Evolutionary conservation across 768 basidiomycete genomes (phyloP), one percentile per base, ranked within the genome.

Genomic region (Cystofilobasidium capitatum): DNA sequence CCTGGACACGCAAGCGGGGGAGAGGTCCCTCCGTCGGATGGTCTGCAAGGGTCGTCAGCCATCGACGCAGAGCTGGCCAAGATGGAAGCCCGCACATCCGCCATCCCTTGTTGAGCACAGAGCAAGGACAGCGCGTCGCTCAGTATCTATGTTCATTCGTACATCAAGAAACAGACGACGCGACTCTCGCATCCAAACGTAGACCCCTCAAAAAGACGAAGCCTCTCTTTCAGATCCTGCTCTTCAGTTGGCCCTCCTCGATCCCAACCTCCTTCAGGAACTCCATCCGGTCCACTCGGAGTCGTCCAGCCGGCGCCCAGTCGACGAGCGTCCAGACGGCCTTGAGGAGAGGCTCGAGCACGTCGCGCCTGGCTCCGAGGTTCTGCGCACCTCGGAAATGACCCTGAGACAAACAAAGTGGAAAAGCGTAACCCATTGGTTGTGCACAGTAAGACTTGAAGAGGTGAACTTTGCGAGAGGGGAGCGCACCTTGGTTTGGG

Each of bases 331-430:
- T 22, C 39, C 39, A 37, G 36, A 65, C 55, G 20, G 64, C 47
- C n/a, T n/a, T 57, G n/a, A 65, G 54, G 7, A 65, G 26, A 9
- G 37, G 39, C 35, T 58, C 33, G 3, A 55, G 51, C 39, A 36
- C 37, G 8, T 54, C 37, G 3, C 40, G 51, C 0, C 29, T 44
- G 20, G 64, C 64, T 9, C 31, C 22, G 26, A 37, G 64, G 24
- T 65, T 65, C 9, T 54, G 29, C 8, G 64, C 64, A 16, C 64
- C 64, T 29, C 39, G 40, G 17, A 65, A 65, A 54, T 65, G 64
- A 40, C 64, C 64, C 64, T 65, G 64, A 10, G 33, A 17, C 20
- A 40, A 24, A n/a, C 29, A 55, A n/a, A 1, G 54, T 8, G 10
- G 51, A 26, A n/a, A n/a, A n/a, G n/a, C n/a, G n/a, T n/a, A n/a